phyloP scores from a whole-genome alignment of 2,329 filamentous ascomycete species.

The Diaporthe sp. region DNA sequence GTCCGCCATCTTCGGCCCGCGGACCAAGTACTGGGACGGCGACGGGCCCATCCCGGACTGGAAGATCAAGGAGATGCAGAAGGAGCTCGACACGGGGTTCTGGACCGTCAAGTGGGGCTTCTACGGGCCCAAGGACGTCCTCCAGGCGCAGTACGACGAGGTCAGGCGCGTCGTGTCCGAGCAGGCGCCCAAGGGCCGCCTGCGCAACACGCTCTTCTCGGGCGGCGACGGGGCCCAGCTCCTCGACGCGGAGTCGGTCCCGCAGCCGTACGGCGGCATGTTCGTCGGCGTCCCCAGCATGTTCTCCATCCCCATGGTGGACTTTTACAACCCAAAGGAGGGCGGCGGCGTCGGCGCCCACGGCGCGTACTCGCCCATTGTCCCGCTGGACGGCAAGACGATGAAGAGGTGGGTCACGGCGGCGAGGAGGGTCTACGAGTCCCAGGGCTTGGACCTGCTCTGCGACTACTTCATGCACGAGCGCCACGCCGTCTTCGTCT shows the following conservation, averaged over 20 bases:
- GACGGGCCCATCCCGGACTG: constrained; percentile 61
- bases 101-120: constrained; percentile 62
- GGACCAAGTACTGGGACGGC: constrained; percentile 59
- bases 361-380: constrained; percentile 54
- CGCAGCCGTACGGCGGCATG: constrained; percentile 51
- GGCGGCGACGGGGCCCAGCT: constrained; percentile 54
- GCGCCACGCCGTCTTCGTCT: constrained; percentile 60
- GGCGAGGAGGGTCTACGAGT: constrained; percentile 58
- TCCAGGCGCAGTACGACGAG: constrained; percentile 61
- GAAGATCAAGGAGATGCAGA: constrained; percentile 58
- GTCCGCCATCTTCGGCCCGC: constrained; percentile 57
- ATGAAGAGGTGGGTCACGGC: constrained; percentile 58
- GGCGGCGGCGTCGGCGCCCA: constrained; percentile 51
- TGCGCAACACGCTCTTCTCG: constrained; percentile 54
- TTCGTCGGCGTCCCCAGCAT: constrained; percentile 54
- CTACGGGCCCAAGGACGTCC: constrained; percentile 57
- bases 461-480: constrained; percentile 65
- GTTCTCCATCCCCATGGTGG: constrained; percentile 54
- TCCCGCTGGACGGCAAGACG: constrained; percentile 54
- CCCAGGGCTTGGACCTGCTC: constrained; percentile 58
- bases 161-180: constrained; percentile 52
- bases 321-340: constrained; percentile 52
- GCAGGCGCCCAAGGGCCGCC: constrained; percentile 54
- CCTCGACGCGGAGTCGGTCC: constrained; percentile 54
- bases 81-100: constrained; percentile 56